Evolutionary conservation across 169 alveolate genomes (phyloP), one percentile per base, ranked within the genome.

Genomic region (Theileria luwenshuni): DNA sequence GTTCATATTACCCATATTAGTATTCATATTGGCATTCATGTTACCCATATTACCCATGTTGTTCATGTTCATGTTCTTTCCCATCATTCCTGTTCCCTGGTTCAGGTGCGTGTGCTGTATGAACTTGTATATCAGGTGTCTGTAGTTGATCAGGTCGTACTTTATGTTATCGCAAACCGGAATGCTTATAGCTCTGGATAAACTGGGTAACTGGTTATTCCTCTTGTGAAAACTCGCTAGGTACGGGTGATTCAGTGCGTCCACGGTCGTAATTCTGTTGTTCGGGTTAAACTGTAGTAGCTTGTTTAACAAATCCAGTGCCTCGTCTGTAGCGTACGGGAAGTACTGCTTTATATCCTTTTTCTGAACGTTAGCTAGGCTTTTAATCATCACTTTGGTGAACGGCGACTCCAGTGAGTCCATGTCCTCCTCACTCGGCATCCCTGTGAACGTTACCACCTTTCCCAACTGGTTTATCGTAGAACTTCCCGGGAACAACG

Each of bases 401-500:
- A 81, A 92, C 62, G 94, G 94, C 15, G 96, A 88, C 59, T 92
- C 90, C 30, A 96, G 87, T 35, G 97, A 85, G 42, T 93, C 97
- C 67, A 95, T 87, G 81, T 96, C 99, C 70, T 93, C 96, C 43
- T 77, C 76, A n/a, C 92, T 52, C 1, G 99, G 98, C 74, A 91
- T 92, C 0, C 98, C 99, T n/a, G 96, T 94, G n/a, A 96, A 86
- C 68, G 94, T 92, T 68, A 97, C 85, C 28, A 97, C 95, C 64
- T 80, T 84, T 47, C 95, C 97, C 35, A 96, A 91, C 67, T 97
- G 99, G 75, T 96, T 96, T 81, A 96, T 87, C n/a, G 99, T 97
- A n/a, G 98, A 94, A 25, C 98, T 94, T 6, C 99, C 99, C 35
- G 99, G 99, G 79, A 98, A 97, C 61, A 97, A 87, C 7, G 99